Percentiles rank a stretch among this genome's conserved stretches.
Evolutionary conservation across 768 basidiomycete genomes (phyloP).

Genomic region (Phlebiopsis flavidoalba): DNA sequence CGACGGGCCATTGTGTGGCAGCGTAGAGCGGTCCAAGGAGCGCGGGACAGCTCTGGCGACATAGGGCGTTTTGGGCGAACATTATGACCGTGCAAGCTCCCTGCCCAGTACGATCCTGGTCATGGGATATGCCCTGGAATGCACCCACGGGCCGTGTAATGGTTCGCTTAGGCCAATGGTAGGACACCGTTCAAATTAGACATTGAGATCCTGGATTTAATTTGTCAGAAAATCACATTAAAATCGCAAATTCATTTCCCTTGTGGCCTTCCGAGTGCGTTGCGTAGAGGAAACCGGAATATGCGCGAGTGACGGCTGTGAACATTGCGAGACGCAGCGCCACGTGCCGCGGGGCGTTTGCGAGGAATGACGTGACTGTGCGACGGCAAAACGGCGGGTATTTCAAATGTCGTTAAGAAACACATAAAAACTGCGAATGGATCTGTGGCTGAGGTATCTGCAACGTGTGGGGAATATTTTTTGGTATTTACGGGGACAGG

Average conservation of each 20-base stretch:
- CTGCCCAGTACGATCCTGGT: not conserved
- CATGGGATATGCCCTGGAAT: not conserved
- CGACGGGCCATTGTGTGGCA: constrained; percentile 37
- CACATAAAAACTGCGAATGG: not conserved
- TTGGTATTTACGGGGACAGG: not conserved
- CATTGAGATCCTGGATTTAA: not conserved
- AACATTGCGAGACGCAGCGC: not conserved
- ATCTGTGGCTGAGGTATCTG: not conserved
- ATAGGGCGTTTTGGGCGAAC: no score
- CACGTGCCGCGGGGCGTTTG: not conserved
- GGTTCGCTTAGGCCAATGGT: not conserved
- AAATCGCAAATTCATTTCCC: not conserved
- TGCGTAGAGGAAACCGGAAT: not conserved
- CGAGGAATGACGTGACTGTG: not conserved
- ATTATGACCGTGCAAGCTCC: not conserved
- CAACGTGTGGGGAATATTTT: not conserved
- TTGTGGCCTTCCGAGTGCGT: not conserved
- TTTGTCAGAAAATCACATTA: not conserved
- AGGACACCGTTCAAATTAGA: not conserved
- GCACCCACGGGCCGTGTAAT: constrained; percentile 1
- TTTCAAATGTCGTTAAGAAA: not conserved
- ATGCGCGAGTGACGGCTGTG: not conserved
- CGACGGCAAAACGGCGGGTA: not conserved
- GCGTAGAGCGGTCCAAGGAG: not conserved
- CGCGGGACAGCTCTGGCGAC: not conserved